phyloP scores from a whole-genome alignment of 208 protist genomes.

The Trypanosoma scelopori region DNA sequence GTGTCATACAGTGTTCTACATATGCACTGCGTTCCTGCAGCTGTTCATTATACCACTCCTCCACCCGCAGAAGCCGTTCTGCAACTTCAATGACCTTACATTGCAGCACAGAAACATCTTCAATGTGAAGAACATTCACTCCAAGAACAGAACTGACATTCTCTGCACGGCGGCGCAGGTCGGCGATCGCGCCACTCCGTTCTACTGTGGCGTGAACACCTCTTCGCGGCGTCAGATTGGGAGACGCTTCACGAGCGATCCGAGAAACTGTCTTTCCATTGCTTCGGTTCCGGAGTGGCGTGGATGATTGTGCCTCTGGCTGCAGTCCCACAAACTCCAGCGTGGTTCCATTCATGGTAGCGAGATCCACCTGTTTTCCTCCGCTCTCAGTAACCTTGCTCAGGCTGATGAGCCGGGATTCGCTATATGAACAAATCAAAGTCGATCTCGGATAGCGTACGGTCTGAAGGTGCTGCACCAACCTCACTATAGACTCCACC shows the following conservation, averaged over 20 bases:
- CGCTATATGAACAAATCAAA: conserved; percentile 20
- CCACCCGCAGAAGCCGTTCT: conserved; percentile 48
- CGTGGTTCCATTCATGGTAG: conserved; percentile 1
- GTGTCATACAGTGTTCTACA: conserved; percentile 47
- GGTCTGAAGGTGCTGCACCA: not conserved
- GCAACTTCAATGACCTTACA: conserved; percentile 59
- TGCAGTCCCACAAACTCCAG: conserved; percentile 3
- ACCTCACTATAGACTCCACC: not conserved
- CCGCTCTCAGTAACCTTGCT: conserved; percentile 18
- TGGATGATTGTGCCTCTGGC: conserved; percentile 17
- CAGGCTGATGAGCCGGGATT: conserved; percentile 54
- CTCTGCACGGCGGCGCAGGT: conserved; percentile 45
- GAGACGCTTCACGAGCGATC: conserved; percentile 6
- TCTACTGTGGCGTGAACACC: conserved; percentile 5
- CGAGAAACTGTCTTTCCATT: conserved; percentile 6
- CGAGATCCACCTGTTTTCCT: not conserved
- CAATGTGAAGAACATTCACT: conserved; percentile 56
- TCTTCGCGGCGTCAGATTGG: conserved; percentile 5
- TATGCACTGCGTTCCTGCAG: conserved; percentile 46
- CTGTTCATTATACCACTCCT: conserved; percentile 53
- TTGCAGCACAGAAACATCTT: conserved; percentile 51
- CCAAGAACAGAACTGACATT: conserved; percentile 51
- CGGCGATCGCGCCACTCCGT: conserved; percentile 11
- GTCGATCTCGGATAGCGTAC: not conserved
- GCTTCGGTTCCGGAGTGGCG: conserved; percentile 23